Percentiles rank a stretch among this genome's conserved stretches.
These are phyloP conservation scores for Backusella tarrabulga DNA, from an alignment of 192 early-diverging fungal genomes.

Conservation along the genomic window DNA sequence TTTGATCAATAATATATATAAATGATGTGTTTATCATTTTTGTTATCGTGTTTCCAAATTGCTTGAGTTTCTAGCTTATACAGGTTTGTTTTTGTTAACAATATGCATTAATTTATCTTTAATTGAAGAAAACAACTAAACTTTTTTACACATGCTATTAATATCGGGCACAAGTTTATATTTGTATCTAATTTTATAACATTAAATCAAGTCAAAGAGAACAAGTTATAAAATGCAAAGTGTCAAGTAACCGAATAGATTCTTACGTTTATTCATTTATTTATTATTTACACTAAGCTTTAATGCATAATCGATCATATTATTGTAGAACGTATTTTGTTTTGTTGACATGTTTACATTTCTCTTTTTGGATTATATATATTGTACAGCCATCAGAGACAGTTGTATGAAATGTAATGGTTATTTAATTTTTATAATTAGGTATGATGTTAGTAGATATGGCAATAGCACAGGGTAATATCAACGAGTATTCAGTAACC, in stretches of 20 bases:
- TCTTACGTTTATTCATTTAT: neutral
- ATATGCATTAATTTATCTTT: neutral
- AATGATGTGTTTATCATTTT: neutral
- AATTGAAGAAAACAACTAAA: neutral
- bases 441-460: neutral
- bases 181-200: neutral
- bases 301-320: neutral
- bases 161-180: neutral
- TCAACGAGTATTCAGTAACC: neutral
- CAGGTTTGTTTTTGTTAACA: neutral
- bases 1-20: neutral
- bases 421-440: too few relatives aligned
- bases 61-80: neutral
- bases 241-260: neutral
- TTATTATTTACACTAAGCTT: neutral
- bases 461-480: neutral
- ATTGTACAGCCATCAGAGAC: neutral
- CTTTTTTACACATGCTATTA: neutral
- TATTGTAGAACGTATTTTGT: neutral
- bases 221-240: neutral
- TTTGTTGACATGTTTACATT: constrained; percentile 2
- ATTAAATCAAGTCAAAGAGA: neutral
- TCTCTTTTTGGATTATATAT: neutral
- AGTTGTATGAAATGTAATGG: neutral
- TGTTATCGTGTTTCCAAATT: neutral